phyloP scores from a whole-genome alignment of 345 rosid species.

The Euclidium syriacum region DNA sequence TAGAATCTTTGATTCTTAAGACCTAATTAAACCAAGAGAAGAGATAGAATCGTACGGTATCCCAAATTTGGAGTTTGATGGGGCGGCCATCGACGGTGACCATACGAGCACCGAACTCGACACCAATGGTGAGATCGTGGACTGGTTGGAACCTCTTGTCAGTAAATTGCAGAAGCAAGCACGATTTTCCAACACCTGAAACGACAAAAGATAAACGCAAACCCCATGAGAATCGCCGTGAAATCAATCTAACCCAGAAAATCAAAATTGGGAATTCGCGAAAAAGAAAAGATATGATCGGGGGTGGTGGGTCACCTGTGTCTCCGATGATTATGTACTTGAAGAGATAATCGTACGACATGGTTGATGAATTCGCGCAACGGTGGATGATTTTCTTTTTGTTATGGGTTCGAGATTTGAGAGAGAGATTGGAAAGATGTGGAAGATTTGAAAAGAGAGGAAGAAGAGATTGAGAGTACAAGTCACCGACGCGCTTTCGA shows the following conservation, averaged over 20 bases:
- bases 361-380: slow-evolving; percentile 13
- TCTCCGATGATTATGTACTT: slow-evolving; percentile 79
- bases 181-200: slow-evolving; percentile 65
- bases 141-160: slow-evolving; percentile 75
- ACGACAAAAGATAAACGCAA: background rate
- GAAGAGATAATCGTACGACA: slow-evolving; percentile 77
- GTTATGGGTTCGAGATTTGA: background rate
- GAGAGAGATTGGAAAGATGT: slow-evolving; percentile 1
- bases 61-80: slow-evolving; percentile 69
- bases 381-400: background rate
- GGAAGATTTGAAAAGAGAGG: slow-evolving; percentile 11
- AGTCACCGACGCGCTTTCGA: slow-evolving; percentile 23
- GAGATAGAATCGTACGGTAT: slow-evolving; percentile 39
- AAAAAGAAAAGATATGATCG: background rate
- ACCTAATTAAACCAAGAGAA: background rate
- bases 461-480: slow-evolving; percentile 26
- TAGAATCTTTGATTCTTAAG: background rate
- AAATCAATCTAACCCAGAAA: background rate
- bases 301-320: slow-evolving; percentile 37
- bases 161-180: slow-evolving; percentile 61
- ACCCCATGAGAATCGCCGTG: slow-evolving; percentile 3
- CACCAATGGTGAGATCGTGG: slow-evolving; percentile 73
- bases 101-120: slow-evolving; percentile 70
- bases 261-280: background rate
- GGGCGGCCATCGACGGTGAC: slow-evolving; percentile 58